These are phyloP conservation scores for Penicillium freii DNA, from an alignment of 2,329 filamentous ascomycete genomes.

Conservation along the genomic window DNA sequence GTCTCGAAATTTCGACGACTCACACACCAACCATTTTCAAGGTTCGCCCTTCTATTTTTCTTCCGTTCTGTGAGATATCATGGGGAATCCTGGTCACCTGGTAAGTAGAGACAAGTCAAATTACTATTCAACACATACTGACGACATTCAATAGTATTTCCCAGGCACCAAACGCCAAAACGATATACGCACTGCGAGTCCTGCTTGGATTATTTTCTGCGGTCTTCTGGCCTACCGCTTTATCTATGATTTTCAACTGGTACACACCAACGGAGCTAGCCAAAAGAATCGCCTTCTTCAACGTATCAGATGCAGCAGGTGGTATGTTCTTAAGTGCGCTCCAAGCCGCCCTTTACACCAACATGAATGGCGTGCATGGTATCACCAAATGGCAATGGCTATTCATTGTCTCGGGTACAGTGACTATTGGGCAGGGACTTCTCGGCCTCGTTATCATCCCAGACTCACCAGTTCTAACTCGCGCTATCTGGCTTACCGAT, in stretches of 20 bases:
- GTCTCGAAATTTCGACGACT: background rate
- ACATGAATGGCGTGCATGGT: slow-evolving; percentile 16
- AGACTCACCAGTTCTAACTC: slow-evolving; percentile 18
- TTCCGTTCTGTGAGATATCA: slow-evolving; percentile 10
- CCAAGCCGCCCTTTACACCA: slow-evolving; percentile 20
- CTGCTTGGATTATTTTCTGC: slow-evolving; percentile 8
- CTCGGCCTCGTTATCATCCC: slow-evolving; percentile 20
- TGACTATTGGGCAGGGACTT: slow-evolving; percentile 18
- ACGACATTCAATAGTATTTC: background rate
- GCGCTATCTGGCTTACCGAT: slow-evolving; percentile 19
- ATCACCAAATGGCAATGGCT: slow-evolving; percentile 11
- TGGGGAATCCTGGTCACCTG: slow-evolving; percentile 10
- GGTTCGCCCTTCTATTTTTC: slow-evolving; percentile 5
- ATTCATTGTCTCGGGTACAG: slow-evolving; percentile 13
- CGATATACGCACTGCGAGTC: slow-evolving; percentile 3
- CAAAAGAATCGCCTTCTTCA: slow-evolving; percentile 19
- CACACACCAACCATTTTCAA: background rate
- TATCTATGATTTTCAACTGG: slow-evolving; percentile 20
- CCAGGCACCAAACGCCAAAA: slow-evolving; percentile 8
- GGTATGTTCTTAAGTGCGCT: slow-evolving; percentile 21
- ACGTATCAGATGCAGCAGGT: slow-evolving; percentile 17
- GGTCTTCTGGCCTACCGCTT: slow-evolving; percentile 9
- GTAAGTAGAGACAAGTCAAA: background rate
- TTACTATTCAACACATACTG: background rate
- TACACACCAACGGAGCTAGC: slow-evolving; percentile 17